These are phyloP conservation scores for Heterobasidion occidentale DNA, from an alignment of 1,284 basidiomycete genomes.

Conservation along the genomic window DNA sequence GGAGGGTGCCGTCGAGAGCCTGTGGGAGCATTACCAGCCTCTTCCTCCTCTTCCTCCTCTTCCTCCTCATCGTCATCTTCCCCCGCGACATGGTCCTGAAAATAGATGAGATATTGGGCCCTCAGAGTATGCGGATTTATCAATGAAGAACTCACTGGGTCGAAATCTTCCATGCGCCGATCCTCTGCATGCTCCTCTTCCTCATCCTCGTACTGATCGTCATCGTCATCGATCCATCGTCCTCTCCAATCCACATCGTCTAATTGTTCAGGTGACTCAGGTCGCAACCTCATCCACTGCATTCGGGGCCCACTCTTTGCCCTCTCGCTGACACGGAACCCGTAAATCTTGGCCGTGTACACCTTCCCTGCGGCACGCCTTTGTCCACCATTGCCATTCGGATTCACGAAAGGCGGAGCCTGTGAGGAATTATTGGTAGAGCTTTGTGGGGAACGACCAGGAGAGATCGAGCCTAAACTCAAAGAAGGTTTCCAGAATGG, in stretches of 20 bases:
- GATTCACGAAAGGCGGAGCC: conserved; percentile 61
- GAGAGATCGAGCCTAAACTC: conserved; percentile 40
- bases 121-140: neutral
- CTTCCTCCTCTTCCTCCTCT: conserved; percentile 43
- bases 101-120: neutral
- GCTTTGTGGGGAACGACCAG: conserved; percentile 32
- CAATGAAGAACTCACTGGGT: conserved; percentile 44
- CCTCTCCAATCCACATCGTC: conserved; percentile 85
- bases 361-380: conserved; percentile 80
- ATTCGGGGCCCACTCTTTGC: conserved; percentile 92
- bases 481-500: conserved; percentile 74
- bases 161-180: conserved; percentile 76
- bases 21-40: conserved; percentile 34
- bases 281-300: conserved; percentile 90
- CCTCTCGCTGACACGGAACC: conserved; percentile 77
- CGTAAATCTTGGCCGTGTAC: conserved; percentile 93
- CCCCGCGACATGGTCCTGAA: conserved; percentile 45
- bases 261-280: conserved; percentile 72
- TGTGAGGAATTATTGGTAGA: conserved; percentile 31
- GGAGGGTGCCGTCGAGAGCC: conserved; percentile 22
- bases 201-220: conserved; percentile 48
- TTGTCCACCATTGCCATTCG: conserved; percentile 83
- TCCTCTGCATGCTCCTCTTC: conserved; percentile 56
- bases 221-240: conserved; percentile 76
- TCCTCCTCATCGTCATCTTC: conserved; percentile 62